phyloP scores from a whole-genome alignment of 2,329 filamentous ascomycete species.

The Ophiognomonia clavigignenti-juglandacearum region DNA sequence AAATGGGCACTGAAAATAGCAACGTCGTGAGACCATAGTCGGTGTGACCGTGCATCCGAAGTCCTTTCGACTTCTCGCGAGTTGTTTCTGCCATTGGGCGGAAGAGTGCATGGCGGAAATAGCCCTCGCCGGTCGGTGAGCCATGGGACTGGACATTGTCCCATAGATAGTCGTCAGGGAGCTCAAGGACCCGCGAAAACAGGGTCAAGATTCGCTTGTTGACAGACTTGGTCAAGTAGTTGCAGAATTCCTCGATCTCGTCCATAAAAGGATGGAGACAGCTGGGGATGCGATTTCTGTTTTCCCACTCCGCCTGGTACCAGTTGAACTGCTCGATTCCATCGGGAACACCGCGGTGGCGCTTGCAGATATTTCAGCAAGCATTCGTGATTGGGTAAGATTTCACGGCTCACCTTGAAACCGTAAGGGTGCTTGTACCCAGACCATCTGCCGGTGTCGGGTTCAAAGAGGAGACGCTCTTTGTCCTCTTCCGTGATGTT shows the following conservation, averaged over 20 bases:
- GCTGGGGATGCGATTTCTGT: constrained; percentile 35
- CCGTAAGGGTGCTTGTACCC: constrained; percentile 45
- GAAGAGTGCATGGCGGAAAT: constrained; percentile 41
- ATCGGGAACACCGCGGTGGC: constrained; percentile 36
- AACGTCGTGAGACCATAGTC: constrained; percentile 42
- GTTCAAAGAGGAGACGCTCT: constrained; percentile 40
- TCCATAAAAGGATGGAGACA: constrained; percentile 46
- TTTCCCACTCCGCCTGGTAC: constrained; percentile 42
- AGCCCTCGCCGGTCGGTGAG: constrained; percentile 36
- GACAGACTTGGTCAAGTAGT: constrained; percentile 43
- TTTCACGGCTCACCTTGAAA: constrained; percentile 29
- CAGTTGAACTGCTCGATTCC: constrained; percentile 52
- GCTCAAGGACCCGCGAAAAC: constrained; percentile 38
- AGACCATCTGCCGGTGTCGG: constrained; percentile 42
- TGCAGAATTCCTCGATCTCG: constrained; percentile 33
- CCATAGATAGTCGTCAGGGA: constrained; percentile 40
- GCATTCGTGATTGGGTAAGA: background rate
- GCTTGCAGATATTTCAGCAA: constrained; percentile 21
- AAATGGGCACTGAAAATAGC: constrained; percentile 41
- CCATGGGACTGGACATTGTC: constrained; percentile 38
- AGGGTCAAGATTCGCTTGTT: constrained; percentile 37
- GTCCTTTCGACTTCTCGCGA: constrained; percentile 28
- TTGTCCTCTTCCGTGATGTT: constrained; percentile 47
- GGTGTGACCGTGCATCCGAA: constrained; percentile 42
- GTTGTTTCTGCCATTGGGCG: constrained; percentile 29